Evolutionary conservation across 352 stramenopile genomes (phyloP).

Genomic region (Globisporangium sylvaticum): DNA sequence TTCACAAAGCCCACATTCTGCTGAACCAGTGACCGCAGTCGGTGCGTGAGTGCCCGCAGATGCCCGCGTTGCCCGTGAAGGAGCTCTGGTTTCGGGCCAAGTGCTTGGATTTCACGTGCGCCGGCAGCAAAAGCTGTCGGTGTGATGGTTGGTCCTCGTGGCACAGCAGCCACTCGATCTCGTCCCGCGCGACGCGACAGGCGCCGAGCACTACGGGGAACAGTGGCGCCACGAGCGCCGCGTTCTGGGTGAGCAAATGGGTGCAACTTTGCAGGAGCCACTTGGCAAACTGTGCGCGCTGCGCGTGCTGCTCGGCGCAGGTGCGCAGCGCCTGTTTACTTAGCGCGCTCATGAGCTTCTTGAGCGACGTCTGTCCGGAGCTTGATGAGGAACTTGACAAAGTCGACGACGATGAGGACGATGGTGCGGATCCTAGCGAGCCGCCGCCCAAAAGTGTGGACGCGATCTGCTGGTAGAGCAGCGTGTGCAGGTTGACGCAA

Average conservation of each 20-base stretch:
- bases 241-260: constrained; percentile 38
- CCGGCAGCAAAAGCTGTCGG: constrained; percentile 34
- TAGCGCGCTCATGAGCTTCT: constrained; percentile 37
- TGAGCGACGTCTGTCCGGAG: constrained; percentile 16
- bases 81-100: constrained; percentile 26
- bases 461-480: constrained; percentile 54
- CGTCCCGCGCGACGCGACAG: constrained; percentile 27
- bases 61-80: constrained; percentile 18
- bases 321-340: constrained; percentile 47
- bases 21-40: constrained; percentile 22
- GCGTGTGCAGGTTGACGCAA: constrained; percentile 46
- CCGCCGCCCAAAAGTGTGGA: constrained; percentile 20
- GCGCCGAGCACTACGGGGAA: constrained; percentile 46
- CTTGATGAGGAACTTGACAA: constrained; percentile 1
- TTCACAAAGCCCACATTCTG: constrained; percentile 20
- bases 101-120: constrained; percentile 49
- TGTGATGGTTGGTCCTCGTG: constrained; percentile 21
- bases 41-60: constrained; percentile 18
- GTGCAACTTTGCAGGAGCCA: constrained; percentile 36
- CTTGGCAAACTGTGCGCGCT: constrained; percentile 32
- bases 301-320: constrained; percentile 28
- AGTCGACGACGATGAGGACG: constrained; percentile 3
- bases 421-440: no score
- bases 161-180: constrained; percentile 50
- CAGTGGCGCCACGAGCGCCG: constrained; percentile 33